Conservation (phyloP, 2,329 filamentous ascomycete species). For the Aschersonia sp. region DNA sequence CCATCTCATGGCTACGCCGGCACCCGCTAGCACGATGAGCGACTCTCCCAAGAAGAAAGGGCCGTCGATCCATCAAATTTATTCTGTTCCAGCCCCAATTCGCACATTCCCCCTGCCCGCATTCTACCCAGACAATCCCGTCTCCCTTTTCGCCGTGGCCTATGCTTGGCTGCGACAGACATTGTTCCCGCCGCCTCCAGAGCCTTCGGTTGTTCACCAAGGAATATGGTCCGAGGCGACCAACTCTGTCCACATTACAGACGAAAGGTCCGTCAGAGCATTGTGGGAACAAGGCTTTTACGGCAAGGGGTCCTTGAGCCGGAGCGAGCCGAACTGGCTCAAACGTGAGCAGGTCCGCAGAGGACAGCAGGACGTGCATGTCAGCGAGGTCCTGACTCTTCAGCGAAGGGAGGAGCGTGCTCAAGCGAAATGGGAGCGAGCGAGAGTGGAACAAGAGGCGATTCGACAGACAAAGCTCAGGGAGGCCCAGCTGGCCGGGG, state of each 20-base stretch:
- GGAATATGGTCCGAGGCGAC: constrained; percentile 74
- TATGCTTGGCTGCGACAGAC: constrained; percentile 65
- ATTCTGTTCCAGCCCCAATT: constrained; percentile 68
- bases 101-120: constrained; percentile 70
- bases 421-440: constrained; percentile 79
- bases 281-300: constrained; percentile 97
- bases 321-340: constrained; percentile 90
- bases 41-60: constrained; percentile 16
- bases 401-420: constrained; percentile 66
- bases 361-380: constrained; percentile 48
- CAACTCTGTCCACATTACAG: constrained; percentile 70
- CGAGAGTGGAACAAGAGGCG: constrained; percentile 71
- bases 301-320: constrained; percentile 82
- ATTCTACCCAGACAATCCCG: constrained; percentile 82
- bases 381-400: constrained; percentile 70
- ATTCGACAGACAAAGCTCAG: constrained; percentile 52
- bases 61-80: constrained; percentile 52
- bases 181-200: constrained; percentile 49
- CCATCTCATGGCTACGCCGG: constrained; percentile 5
- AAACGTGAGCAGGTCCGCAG: constrained; percentile 63
- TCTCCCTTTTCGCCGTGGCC: constrained; percentile 71
- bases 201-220: constrained; percentile 49
- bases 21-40: constrained; percentile 4
- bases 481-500: constrained; percentile 23
- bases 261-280: constrained; percentile 59